Conservation (phyloP, 345 rosid genomes). For the Corymbia maculata region DNA sequence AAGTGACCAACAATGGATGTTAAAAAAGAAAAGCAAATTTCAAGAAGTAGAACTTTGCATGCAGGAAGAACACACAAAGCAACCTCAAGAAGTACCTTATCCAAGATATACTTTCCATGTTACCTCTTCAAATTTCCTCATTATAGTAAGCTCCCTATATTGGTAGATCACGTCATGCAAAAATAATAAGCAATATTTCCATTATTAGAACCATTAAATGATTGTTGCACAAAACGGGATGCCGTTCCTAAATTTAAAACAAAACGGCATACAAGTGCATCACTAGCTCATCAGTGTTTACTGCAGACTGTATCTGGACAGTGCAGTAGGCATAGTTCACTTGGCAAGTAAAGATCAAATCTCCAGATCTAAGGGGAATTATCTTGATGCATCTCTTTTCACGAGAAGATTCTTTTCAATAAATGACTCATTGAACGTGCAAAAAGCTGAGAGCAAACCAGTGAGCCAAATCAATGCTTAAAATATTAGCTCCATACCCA, state of each 20-base stretch:
- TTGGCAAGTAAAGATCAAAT: background rate
- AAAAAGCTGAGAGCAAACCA: background rate
- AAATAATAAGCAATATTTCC: background rate
- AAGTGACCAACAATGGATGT: background rate
- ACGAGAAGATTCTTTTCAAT: background rate
- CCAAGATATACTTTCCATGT: background rate
- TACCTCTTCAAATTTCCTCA: background rate
- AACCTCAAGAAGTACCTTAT: background rate
- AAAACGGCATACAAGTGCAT: background rate
- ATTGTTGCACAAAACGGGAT: background rate
- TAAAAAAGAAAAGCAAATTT: background rate
- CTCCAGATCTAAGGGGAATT: background rate
- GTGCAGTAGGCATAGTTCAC: background rate
- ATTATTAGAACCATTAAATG: background rate
- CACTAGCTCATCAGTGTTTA: background rate
- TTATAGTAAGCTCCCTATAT: background rate
- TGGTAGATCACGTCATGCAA: background rate
- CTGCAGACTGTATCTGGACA: background rate
- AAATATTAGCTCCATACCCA: slow-evolving; percentile 39
- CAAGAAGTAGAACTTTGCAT: background rate
- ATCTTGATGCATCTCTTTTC: background rate
- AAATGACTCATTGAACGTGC: background rate
- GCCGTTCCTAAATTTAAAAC: background rate
- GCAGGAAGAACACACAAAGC: background rate
- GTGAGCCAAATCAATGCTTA: background rate